Evolutionary conservation across 139 green algal genomes (phyloP).

Genomic region (Chlamydomonas sp.): DNA sequence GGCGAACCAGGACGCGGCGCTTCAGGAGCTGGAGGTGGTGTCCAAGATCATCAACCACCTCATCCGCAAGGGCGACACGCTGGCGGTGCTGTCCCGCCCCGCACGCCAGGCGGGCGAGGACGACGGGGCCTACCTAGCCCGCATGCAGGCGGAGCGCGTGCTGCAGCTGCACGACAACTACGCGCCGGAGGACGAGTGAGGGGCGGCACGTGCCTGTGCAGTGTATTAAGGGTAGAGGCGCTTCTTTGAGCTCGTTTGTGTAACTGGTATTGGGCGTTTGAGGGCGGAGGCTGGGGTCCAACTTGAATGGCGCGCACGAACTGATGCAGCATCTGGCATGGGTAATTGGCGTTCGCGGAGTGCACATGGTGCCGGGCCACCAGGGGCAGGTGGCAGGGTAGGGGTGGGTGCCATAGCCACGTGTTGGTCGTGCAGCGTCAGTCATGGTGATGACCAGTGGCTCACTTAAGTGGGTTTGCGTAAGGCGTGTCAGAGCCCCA

Average conservation of each 20-base stretch:
- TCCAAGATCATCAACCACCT: constrained; percentile 84
- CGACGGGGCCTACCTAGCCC: constrained; percentile 56
- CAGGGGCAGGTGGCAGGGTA: too few relatives aligned
- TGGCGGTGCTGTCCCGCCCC: constrained; percentile 74
- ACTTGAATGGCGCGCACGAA: too few relatives aligned
- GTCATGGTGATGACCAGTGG: too few relatives aligned
- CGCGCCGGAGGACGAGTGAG: constrained; percentile 46
- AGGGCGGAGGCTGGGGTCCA: too few relatives aligned
- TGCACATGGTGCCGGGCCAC: too few relatives aligned
- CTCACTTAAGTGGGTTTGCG: too few relatives aligned
- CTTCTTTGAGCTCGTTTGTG: neutral
- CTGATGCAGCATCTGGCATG: too few relatives aligned
- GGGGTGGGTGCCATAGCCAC: too few relatives aligned
- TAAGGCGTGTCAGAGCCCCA: too few relatives aligned
- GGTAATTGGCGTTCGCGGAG: too few relatives aligned
- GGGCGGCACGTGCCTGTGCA: too few relatives aligned
- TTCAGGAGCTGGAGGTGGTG: constrained; percentile 54
- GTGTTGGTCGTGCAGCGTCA: too few relatives aligned
- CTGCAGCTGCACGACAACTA: constrained; percentile 88
- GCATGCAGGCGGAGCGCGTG: constrained; percentile 74
- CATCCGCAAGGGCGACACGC: constrained; percentile 69
- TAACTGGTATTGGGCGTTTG: neutral
- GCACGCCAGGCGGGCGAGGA: constrained; percentile 63
- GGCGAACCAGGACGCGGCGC: constrained; percentile 44
- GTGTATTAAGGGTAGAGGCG: neutral